Evolutionary conservation across 371 early-diverging fungal genomes (phyloP), one percentile per base, ranked within the genome.

Genomic region (Lichtheimia corymbifera): DNA sequence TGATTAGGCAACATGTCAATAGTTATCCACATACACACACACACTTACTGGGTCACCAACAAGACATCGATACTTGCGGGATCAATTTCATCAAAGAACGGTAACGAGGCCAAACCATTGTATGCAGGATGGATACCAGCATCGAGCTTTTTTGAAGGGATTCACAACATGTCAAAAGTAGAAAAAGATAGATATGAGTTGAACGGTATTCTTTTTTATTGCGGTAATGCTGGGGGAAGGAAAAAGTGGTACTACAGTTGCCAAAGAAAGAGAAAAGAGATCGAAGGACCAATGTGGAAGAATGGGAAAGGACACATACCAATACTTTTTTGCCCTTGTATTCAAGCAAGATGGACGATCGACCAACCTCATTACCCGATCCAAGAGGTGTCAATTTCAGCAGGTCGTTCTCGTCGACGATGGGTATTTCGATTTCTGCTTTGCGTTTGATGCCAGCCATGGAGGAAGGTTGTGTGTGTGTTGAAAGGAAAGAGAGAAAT

Each of bases 91-190:
- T 99, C 99, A 74, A 99, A 93, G 83, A 97, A 99, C 0, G 99
- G 99, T 50, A 99, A 85, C 43, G 97, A 94, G 25, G 94, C 89
- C 55, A 96, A 77, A n/a, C 99, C 99, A 60, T 85, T 91, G 78
- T 94, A 90, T 11, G 98, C 99, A 18, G 99, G 99, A 83, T 99
- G 99, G 64, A 99, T 88, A 58, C 99, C 99, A 70, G 98, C 98
- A 83, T 99, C 99, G 61, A 99, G 88, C 93, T 91, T 77, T 55
- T 50, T 20, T 5, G 40, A 55, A 22, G 22, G 22, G 41, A 35
- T 22, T 22, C n/a, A 22, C 55, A 15, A 44, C 49, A 42, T 5
- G 55, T 20, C 41, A 24, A 58, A 25, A 63, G 27, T 22, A 50
- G 18, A 66, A 50, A 50, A 25, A 56, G 56, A 71, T 55, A 58